Percentiles rank a stretch among this genome's conserved stretches.
phyloP scores from a whole-genome alignment of 148 eudicot genomes.

The Rhododendron ferrugineum region DNA sequence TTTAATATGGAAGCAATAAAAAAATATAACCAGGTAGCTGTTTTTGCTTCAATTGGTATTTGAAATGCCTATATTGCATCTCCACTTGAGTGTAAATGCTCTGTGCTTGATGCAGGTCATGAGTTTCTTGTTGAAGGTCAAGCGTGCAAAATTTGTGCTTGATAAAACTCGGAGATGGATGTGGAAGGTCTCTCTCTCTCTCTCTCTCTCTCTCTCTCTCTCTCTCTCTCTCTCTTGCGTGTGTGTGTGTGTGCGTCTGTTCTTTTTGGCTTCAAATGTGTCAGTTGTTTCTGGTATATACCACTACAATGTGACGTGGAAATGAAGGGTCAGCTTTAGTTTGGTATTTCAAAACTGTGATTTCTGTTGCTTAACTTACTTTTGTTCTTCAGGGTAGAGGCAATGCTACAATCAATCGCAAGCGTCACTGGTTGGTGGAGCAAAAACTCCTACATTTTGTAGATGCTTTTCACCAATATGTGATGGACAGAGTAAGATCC shows the following conservation, averaged over 20 bases:
- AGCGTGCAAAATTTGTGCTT: constrained; percentile 89
- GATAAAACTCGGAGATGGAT: constrained; percentile 96
- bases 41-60: constrained; percentile 10
- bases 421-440: constrained; percentile 86
- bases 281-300: background rate
- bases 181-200: constrained; percentile 64
- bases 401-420: constrained; percentile 42
- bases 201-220: background rate
- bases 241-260: background rate
- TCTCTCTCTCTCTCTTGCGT: background rate
- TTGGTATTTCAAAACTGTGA: background rate
- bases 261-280: background rate
- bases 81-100: constrained; percentile 6
- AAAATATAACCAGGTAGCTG: constrained; percentile 87
- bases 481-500: constrained; percentile 89
- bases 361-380: background rate
- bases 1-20: constrained; percentile 76
- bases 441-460: constrained; percentile 96
- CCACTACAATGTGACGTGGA: background rate
- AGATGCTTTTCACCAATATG: constrained; percentile 99
- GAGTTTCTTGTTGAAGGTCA: constrained; percentile 86
- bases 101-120: constrained; percentile 56
- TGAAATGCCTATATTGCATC: background rate
- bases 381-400: constrained; percentile 55
- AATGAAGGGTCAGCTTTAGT: background rate